phyloP scores from a whole-genome alignment of 768 basidiomycete species.

The Termitomyces heimii region DNA sequence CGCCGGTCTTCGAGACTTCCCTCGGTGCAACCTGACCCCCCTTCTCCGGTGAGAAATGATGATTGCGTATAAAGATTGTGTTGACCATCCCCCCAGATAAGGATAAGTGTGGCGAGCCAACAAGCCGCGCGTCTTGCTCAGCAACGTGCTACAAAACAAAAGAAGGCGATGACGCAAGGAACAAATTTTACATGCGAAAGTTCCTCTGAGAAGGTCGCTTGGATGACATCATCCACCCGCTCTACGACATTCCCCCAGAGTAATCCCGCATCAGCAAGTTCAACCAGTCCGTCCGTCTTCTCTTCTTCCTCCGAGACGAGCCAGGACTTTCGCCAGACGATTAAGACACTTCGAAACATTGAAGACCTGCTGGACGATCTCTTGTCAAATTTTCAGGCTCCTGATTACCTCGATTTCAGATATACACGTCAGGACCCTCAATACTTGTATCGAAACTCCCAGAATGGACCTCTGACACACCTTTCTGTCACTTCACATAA shows the following conservation, averaged over 20 bases:
- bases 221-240: not conserved
- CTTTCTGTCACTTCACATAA: not conserved
- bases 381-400: not conserved
- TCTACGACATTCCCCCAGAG: not conserved
- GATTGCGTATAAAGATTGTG: too few relatives aligned
- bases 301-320: not conserved
- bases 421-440: not conserved
- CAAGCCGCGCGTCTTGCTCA: not conserved
- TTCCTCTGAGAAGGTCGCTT: not conserved
- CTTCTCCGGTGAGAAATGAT: not conserved
- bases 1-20: not conserved
- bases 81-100: not conserved
- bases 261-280: not conserved
- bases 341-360: not conserved
- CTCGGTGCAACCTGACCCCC: not conserved
- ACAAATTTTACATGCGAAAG: not conserved
- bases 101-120: not conserved
- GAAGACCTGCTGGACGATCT: not conserved
- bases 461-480: not conserved
- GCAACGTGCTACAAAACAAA: not conserved
- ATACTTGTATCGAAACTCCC: not conserved
- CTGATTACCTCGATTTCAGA: not conserved
- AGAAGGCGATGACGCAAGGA: not conserved
- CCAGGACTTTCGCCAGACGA: not conserved
- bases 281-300: not conserved